A percentile compares a stretch with the other conserved stretches of the same genome.
Evolutionary conservation across 108 stramenopile genomes (phyloP).

Genomic region (Pseudonitzschia multiseries): DNA sequence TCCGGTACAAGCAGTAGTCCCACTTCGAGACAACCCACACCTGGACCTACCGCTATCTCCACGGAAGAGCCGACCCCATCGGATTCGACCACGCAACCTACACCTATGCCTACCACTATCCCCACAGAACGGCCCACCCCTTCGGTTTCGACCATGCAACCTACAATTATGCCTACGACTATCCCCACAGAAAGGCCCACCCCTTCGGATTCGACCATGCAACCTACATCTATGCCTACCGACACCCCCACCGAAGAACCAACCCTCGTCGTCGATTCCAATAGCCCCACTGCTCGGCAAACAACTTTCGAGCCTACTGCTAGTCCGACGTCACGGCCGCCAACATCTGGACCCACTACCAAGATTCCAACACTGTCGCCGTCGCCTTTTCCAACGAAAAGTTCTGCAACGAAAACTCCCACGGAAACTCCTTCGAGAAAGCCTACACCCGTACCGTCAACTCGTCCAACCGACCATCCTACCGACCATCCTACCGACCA

Average conservation of each 20-base stretch:
- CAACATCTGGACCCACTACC: too few relatives aligned
- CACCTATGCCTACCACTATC: background rate
- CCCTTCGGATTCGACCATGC: background rate
- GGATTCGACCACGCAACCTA: background rate
- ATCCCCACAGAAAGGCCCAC: too few relatives aligned
- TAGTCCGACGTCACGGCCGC: too few relatives aligned
- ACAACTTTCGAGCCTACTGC: background rate
- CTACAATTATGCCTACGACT: background rate
- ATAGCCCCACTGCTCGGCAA: background rate
- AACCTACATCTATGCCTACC: background rate
- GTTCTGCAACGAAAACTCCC: background rate
- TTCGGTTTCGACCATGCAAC: background rate
- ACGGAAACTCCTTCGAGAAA: background rate
- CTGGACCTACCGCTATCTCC: background rate
- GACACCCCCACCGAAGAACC: background rate
- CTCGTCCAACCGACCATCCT: background rate
- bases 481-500: background rate
- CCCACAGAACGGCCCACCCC: background rate
- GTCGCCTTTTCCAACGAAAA: too few relatives aligned
- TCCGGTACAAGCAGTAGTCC: too few relatives aligned
- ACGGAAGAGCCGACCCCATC: background rate
- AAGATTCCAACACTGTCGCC: background rate
- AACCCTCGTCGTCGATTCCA: background rate
- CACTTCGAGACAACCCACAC: background rate
- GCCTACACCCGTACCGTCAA: too few relatives aligned